phyloP scores from a whole-genome alignment of 208 protist species.

The Herpetomonas tarakana region DNA sequence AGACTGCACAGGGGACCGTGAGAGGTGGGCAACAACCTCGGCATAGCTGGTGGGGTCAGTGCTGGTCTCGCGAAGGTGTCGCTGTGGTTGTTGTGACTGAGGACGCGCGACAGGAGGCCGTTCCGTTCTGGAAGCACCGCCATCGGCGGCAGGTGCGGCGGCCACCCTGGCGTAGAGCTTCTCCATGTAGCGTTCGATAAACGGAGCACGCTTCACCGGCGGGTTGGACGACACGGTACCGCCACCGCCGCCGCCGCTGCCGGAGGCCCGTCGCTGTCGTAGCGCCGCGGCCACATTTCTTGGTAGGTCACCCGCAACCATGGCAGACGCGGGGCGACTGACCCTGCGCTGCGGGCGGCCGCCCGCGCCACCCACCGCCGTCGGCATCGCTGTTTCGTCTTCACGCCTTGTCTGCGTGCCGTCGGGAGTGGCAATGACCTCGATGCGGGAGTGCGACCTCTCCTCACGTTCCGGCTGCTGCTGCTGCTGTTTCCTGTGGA shows the following conservation, averaged over 20 bases:
- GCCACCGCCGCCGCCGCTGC: background rate
- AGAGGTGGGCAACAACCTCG: too few relatives aligned
- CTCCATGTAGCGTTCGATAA: constrained; percentile 43
- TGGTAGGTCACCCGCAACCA: background rate
- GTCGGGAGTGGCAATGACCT: background rate
- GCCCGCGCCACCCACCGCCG: background rate
- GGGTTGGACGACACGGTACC: background rate
- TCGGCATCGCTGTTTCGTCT: background rate
- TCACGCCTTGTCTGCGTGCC: background rate
- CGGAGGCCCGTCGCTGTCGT: constrained; percentile 7
- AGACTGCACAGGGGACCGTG: too few relatives aligned
- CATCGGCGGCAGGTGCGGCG: too few relatives aligned
- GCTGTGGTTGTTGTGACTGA: too few relatives aligned
- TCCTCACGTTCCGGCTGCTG: background rate
- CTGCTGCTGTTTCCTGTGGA: background rate
- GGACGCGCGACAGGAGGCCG: too few relatives aligned
- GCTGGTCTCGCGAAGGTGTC: too few relatives aligned
- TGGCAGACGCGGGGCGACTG: background rate
- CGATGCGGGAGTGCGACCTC: background rate
- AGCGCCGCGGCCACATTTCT: background rate
- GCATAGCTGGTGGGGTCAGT: too few relatives aligned
- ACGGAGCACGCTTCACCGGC: constrained; percentile 11
- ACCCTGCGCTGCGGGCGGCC: too few relatives aligned
- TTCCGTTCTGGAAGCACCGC: too few relatives aligned
- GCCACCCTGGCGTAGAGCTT: constrained; percentile 44